These are phyloP conservation scores for Naumovozyma castellii DNA, from an alignment of 805 yeast genomes.

Conservation along the genomic window DNA sequence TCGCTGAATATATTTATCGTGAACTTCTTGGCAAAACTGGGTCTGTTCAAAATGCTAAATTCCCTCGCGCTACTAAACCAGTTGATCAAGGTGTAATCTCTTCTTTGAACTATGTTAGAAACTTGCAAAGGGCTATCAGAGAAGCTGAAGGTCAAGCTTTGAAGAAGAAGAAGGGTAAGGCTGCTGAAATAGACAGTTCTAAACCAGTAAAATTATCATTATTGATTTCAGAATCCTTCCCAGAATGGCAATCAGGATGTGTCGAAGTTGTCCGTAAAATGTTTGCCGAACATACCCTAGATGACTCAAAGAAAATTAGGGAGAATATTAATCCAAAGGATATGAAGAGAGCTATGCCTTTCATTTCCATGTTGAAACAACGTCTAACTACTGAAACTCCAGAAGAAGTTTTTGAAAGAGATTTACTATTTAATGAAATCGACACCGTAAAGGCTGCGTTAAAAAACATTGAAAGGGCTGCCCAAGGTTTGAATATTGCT, in stretches of 20 bases:
- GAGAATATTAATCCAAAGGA: slow-evolving; percentile 66
- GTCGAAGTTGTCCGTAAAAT: slow-evolving; percentile 71
- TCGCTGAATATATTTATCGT: slow-evolving; percentile 80
- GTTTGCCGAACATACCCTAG: slow-evolving; percentile 52
- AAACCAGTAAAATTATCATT: slow-evolving; percentile 67
- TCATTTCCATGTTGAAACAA: slow-evolving; percentile 76
- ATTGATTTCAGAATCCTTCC: slow-evolving; percentile 73
- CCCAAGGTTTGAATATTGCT: slow-evolving; percentile 48
- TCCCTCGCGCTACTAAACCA: slow-evolving; percentile 71
- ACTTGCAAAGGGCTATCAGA: slow-evolving; percentile 72
- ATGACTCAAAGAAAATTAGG: slow-evolving; percentile 56
- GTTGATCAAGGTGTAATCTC: slow-evolving; percentile 53
- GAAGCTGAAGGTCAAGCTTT: slow-evolving; percentile 83
- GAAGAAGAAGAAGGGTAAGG: slow-evolving; percentile 80
- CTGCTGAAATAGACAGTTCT: slow-evolving; percentile 61
- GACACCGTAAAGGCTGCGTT: slow-evolving; percentile 51
- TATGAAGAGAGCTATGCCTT: slow-evolving; percentile 98
- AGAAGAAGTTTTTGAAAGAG: slow-evolving; percentile 77
- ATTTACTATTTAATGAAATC: slow-evolving; percentile 72
- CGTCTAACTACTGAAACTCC: slow-evolving; percentile 63
- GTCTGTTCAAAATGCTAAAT: slow-evolving; percentile 63
- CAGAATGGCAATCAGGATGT: slow-evolving; percentile 83
- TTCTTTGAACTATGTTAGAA: slow-evolving; percentile 71
- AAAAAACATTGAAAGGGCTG: slow-evolving; percentile 50
- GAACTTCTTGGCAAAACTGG: slow-evolving; percentile 61